Base-by-base conservation (phyloP, 257 asterid species). In the Solanum boliviense region DNA sequence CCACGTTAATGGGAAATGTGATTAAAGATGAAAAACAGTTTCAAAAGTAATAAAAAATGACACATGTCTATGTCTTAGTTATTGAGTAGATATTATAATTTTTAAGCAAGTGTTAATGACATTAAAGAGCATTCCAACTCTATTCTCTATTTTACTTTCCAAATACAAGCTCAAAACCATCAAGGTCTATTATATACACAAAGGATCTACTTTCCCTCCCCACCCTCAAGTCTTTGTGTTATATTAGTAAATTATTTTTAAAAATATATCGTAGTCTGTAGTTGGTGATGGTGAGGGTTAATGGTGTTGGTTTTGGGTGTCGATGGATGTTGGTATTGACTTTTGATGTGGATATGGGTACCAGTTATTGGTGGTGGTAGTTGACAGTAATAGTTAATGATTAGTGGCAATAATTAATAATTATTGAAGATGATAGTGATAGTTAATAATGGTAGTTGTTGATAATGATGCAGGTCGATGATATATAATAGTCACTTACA, bases 301-400 rank as follows among this genome's bases (percentile, higher is more conserved):
- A 6, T 15, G 23, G 0, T 70, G 23, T 3, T 70, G 0, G 5
- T 29, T 70, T 29, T 29, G 38, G 6, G 38, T 29, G 23, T 7
- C 12, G n/a, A 70, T 29, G 1, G 23, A 13, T 70, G 11, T 16
- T 29, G 76, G 38, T 29, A 4, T 70, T 29, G 76, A 16, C 0
- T 2, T 5, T 13, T 70, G 36, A 29, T 16, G 23, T 52, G 23
- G 1, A 52, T 52, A 2, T 52, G 2, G 1, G 3, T 52, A 16
- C 0, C 18, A 44, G 0, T 0, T 44, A 44, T 9, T 16, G 60
- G 23, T 27, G 9, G 10, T 68, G 0, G 2, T 27, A 31, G 20
- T 0, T 25, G 35, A 16, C 23, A 15, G 0, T 52, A 52, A 1
- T 52, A 52, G 23, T 5, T 52, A 52, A 52, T 48, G 60, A 5